Conservation (phyloP, 73 alveolate genomes). For the Tetrahymena elliotti region DNA sequence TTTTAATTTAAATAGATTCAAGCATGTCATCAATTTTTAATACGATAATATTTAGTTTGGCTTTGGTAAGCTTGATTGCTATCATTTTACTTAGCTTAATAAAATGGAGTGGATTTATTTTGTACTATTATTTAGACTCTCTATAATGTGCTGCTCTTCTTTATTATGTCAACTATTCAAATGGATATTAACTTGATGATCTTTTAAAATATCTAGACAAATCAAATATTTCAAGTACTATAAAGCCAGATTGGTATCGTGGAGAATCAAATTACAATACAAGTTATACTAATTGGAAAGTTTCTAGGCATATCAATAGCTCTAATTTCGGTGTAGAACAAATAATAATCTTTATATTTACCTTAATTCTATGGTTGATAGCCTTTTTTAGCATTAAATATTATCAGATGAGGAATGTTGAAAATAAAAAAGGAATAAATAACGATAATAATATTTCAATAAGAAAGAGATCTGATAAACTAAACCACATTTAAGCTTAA, state of each 20-base stretch:
- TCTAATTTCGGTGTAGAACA: not conserved
- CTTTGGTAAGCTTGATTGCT: not conserved
- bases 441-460: not conserved
- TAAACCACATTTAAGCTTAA: not conserved
- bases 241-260: not conserved
- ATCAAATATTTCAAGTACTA: not conserved
- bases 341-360: not conserved
- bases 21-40: not conserved
- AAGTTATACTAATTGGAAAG: not conserved
- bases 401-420: not conserved
- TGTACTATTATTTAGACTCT: not conserved
- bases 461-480: not conserved
- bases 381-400: not conserved
- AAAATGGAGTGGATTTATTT: not conserved
- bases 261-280: not conserved
- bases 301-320: not conserved
- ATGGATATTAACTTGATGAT: not conserved
- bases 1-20: not conserved
- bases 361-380: not conserved
- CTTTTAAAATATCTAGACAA: not conserved
- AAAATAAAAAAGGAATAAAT: not conserved
- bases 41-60: not conserved
- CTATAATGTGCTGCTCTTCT: not conserved
- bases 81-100: not conserved
- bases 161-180: not conserved